Evolutionary conservation across 176 grass and related monocot genomes (phyloP), one percentile per base, ranked within the genome.

Genomic region (Musa schizocarpa): DNA sequence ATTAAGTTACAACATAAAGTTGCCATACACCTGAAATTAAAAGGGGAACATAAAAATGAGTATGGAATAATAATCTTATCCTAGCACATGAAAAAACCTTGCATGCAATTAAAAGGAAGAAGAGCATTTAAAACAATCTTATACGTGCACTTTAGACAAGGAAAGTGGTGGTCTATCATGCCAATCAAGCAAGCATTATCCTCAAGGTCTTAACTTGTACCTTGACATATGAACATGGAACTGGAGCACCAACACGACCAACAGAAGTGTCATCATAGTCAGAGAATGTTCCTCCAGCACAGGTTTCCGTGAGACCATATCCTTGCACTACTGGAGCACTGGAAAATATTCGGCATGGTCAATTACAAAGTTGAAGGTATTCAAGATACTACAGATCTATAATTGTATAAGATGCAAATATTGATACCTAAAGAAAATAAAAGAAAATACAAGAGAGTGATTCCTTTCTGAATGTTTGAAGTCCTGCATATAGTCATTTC

Each of bases 291-390:
- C 87, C 89, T 61, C 89, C 93, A 52, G 89, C 93, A 84, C 81
- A 84, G 16, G 93, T 96, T 80, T 96, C 93, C 6, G 93, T 96
- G 67, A 96, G 82, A 58, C 93, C 93, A 86, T 96, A 96, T 73
- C 82, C 92, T 90, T 96, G 92, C 77, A 86, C 92, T 50, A 96
- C 78, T 63, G 92, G 89, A 74, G 87, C 87, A 77, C 92, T 96
- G 83, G 3, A 74, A 43, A 29, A 74, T 74, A 74, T 19, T 24
- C 16, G 9, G 11, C 11, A 73, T 23, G 12, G 13, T 54, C n/a
- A 43, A 43, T 52, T 22, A 54, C 50, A 73, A 50, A 2, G 51
- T 73, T 13, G 9, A 26, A 14, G 53, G 14, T 29, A 71, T 51
- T 65, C 21, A 24, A 65, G 22, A 10, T 27, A 43, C 4, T 6